Evolutionary conservation across 306 rosid species (phyloP).

Genomic region (Casuarina equisetifolia): DNA sequence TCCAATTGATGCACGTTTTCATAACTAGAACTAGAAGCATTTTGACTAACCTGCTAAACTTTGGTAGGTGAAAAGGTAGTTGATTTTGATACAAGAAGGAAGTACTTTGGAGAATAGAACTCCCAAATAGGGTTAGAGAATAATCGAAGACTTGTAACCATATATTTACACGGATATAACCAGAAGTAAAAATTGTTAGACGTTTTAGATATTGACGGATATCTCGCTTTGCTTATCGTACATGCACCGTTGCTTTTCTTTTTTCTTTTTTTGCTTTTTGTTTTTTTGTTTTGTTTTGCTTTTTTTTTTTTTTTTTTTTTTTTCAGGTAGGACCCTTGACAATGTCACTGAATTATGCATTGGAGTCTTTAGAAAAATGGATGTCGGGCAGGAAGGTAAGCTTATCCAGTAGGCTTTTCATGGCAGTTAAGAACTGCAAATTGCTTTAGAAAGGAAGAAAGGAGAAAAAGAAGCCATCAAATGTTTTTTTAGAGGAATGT

Average conservation of each 20-base stretch:
- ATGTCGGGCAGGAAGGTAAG: constrained; percentile 62
- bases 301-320: background rate
- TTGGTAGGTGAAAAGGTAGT: no score
- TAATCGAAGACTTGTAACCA: no score
- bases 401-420: background rate
- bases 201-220: background rate
- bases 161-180: background rate
- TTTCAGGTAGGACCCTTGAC: constrained; percentile 57
- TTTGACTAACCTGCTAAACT: no score
- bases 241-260: background rate
- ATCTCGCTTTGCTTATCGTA: background rate
- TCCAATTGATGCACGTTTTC: no score
- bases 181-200: background rate
- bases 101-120: no score
- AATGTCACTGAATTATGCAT: constrained; percentile 50
- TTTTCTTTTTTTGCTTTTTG: background rate
- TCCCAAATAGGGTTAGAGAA: background rate
- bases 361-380: constrained; percentile 47
- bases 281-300: no score
- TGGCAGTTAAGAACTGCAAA: background rate
- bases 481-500: no score
- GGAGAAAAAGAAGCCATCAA: background rate
- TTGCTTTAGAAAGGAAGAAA: background rate
- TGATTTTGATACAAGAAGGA: no score
- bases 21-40: no score